These are phyloP conservation scores for Wakefieldia striispora DNA, from an alignment of 768 basidiomycete species.

Conservation along the genomic window DNA sequence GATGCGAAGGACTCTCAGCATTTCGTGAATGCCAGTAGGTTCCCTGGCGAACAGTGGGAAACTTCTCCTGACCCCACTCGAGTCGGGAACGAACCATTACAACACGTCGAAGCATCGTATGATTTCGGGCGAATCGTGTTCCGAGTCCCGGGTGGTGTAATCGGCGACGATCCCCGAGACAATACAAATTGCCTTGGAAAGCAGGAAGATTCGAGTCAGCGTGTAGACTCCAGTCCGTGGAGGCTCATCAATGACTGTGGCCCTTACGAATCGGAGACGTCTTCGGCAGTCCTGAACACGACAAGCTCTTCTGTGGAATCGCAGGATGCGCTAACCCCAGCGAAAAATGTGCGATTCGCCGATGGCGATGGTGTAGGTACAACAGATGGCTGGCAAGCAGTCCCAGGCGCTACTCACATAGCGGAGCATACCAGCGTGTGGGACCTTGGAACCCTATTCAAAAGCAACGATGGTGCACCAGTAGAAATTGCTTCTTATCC, in stretches of 20 bases:
- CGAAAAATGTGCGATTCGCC: conserved; percentile 1
- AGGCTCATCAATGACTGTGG: background rate
- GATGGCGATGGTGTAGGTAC: background rate
- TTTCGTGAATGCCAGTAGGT: background rate
- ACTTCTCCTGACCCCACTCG: background rate
- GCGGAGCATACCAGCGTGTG: background rate
- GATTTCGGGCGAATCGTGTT: background rate
- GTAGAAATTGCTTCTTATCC: background rate
- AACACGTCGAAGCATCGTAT: background rate
- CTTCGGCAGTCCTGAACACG: background rate
- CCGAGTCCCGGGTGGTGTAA: background rate
- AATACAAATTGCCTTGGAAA: background rate
- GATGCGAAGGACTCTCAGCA: background rate
- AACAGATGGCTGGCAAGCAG: background rate
- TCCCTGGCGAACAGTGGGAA: background rate
- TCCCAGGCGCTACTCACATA: background rate
- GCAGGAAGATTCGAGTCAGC: background rate
- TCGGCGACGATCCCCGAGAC: background rate
- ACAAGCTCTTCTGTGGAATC: background rate
- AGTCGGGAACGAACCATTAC: background rate
- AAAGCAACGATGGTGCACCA: background rate
- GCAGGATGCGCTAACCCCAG: background rate
- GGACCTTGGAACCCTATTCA: background rate
- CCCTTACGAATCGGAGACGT: background rate
- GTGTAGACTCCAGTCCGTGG: background rate